phyloP scores from a whole-genome alignment of 1,139 yeast genomes.

The Blastobotrys niveus region DNA sequence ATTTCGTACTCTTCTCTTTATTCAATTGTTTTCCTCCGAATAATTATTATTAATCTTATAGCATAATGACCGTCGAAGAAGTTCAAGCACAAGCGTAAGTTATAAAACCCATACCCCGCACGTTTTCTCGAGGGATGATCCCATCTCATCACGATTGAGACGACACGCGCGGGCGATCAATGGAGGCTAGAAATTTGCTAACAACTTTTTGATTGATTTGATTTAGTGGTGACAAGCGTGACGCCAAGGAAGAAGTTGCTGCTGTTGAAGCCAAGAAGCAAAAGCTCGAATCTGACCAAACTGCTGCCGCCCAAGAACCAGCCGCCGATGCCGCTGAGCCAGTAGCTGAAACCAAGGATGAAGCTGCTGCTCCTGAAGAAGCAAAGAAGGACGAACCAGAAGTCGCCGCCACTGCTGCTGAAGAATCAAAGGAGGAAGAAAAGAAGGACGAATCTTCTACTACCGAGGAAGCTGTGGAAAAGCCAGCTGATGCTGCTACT shows the following conservation, averaged over 20 bases:
- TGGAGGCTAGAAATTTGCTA: too few relatives aligned
- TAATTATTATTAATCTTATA: neutral
- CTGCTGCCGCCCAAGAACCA: slow-evolving; percentile 4
- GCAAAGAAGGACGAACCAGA: neutral
- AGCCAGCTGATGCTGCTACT: slow-evolving; percentile 1
- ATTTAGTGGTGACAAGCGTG: slow-evolving; percentile 15
- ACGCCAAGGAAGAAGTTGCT: slow-evolving; percentile 12
- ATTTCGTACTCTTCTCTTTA: neutral
- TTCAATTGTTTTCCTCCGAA: neutral
- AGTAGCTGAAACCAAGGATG: neutral
- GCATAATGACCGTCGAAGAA: slow-evolving; percentile 13
- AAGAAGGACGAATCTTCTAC: too few relatives aligned
- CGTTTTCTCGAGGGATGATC: neutral
- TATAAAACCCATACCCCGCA: neutral
- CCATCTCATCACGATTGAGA: too few relatives aligned
- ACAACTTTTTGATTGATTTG: too few relatives aligned
- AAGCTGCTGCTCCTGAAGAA: slow-evolving; percentile 1
- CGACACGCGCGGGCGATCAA: too few relatives aligned
- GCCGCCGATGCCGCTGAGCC: neutral
- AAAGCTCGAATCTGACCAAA: slow-evolving; percentile 8
- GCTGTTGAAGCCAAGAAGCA: slow-evolving; percentile 13
- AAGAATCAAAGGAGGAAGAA: slow-evolving; percentile 3
- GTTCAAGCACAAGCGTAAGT: slow-evolving; percentile 7
- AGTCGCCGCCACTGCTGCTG: neutral
- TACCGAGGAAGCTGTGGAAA: neutral